Conservation (phyloP, 78 protist species). For the Dictyostelium intermedium region DNA sequence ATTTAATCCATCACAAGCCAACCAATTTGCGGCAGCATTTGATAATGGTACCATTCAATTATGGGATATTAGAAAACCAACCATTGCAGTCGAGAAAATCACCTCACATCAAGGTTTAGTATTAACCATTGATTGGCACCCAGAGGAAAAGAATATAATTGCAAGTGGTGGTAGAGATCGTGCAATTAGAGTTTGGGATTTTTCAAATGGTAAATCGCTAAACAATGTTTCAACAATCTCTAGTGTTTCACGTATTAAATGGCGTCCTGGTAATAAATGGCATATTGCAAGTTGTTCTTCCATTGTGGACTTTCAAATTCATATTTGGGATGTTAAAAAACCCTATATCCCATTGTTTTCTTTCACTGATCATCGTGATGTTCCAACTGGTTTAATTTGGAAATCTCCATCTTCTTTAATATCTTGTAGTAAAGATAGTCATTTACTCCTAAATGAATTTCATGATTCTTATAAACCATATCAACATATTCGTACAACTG, state of each 20-base stretch:
- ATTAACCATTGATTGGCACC: conserved; percentile 86
- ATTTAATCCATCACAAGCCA: conserved; percentile 58
- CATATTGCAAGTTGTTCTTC: conserved; percentile 83
- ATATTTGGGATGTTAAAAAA: conserved; percentile 81
- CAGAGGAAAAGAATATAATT: conserved; percentile 65
- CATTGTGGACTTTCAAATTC: conserved; percentile 75
- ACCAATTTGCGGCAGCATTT: conserved; percentile 84
- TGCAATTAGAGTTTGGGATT: conserved; percentile 70
- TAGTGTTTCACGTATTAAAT: conserved; percentile 74
- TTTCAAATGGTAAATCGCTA: background rate
- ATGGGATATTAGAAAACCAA: conserved; percentile 84
- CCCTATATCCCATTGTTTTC: conserved; percentile 78
- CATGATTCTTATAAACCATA: conserved; percentile 71
- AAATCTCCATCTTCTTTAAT: background rate
- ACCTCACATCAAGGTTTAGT: conserved; percentile 84
- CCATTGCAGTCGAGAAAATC: conserved; percentile 30
- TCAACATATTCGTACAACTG: conserved; percentile 68
- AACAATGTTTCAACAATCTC: conserved; percentile 72
- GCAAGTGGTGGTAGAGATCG: conserved; percentile 86
- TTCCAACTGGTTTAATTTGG: conserved; percentile 80
- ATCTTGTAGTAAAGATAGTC: conserved; percentile 68
- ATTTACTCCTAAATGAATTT: conserved; percentile 10
- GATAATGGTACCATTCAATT: conserved; percentile 87
- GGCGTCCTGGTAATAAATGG: conserved; percentile 77
- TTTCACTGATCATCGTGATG: conserved; percentile 73